These are phyloP conservation scores for Mrakiaceae sp. DNA, from an alignment of 1,284 basidiomycete species.

Conservation along the genomic window DNA sequence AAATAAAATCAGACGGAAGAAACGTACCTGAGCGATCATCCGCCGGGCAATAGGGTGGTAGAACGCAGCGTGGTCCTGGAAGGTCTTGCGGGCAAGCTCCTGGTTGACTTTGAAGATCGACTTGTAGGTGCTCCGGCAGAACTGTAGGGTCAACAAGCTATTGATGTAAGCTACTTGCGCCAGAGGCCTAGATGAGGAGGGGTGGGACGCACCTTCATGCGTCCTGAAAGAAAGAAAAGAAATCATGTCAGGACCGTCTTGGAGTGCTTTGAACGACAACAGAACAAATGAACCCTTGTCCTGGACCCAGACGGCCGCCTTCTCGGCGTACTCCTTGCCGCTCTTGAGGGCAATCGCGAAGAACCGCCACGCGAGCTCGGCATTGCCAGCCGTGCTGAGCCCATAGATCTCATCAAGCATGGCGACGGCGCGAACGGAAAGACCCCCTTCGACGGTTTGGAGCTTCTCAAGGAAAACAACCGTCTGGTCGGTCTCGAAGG, in stretches of 20 bases:
- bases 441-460: slow-evolving; percentile 27
- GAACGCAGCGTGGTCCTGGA: slow-evolving; percentile 38
- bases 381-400: slow-evolving; percentile 35
- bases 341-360: slow-evolving; percentile 38
- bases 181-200: not conserved
- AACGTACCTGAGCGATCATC: slow-evolving; percentile 33
- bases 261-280: too few species aligned
- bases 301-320: slow-evolving; percentile 41
- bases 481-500: slow-evolving; percentile 31
- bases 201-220: slow-evolving; percentile 32
- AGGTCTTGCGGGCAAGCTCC: slow-evolving; percentile 39
- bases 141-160: not conserved
- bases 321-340: slow-evolving; percentile 35
- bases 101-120: slow-evolving; percentile 37
- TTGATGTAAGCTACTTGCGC: too few species aligned
- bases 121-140: slow-evolving; percentile 30
- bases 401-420: slow-evolving; percentile 37
- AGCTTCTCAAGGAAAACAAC: slow-evolving; percentile 42
- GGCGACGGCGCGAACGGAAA: slow-evolving; percentile 28
- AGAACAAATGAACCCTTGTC: slow-evolving; percentile 29
- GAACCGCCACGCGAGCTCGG: slow-evolving; percentile 41
- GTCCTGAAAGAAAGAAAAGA: not conserved
- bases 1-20: slow-evolving; percentile 10
- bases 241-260: not conserved
- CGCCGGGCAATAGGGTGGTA: slow-evolving; percentile 37